Percentiles rank a stretch among this genome's conserved stretches.
Conservation (phyloP, 1,284 basidiomycete species). For the Porodaedalea pini region DNA sequence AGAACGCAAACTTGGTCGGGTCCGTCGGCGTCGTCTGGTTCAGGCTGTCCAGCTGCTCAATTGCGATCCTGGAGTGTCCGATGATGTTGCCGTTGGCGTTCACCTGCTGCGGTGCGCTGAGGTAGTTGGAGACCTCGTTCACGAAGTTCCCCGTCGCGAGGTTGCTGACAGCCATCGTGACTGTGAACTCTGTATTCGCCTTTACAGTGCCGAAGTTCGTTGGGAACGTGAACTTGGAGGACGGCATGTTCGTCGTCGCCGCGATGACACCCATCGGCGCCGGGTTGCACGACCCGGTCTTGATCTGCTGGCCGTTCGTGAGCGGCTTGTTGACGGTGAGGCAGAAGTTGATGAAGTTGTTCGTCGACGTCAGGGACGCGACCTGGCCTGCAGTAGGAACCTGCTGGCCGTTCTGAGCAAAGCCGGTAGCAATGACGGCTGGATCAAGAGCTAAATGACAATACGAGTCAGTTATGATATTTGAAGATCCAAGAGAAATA, state of each 20-base stretch:
- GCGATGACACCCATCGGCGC: constrained; percentile 44
- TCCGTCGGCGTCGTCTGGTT: constrained; percentile 52
- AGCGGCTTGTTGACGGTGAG: constrained; percentile 30
- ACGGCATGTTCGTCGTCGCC: constrained; percentile 44
- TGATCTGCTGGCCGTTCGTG: constrained; percentile 44
- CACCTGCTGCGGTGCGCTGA: constrained; percentile 54
- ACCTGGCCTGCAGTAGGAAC: constrained; percentile 43
- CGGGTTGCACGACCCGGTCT: constrained; percentile 39
- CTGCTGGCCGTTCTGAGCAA: constrained; percentile 43
- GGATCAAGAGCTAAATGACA: constrained; percentile 35
- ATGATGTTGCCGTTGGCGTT: constrained; percentile 48
- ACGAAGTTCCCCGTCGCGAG: constrained; percentile 52
- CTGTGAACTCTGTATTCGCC: constrained; percentile 45
- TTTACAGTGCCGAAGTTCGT: constrained; percentile 41
- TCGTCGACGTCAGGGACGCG: constrained; percentile 44
- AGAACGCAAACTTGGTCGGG: constrained; percentile 62
- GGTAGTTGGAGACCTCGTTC: constrained; percentile 54
- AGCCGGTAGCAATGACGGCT: constrained; percentile 39
- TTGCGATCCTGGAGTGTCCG: constrained; percentile 65
- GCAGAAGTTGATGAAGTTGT: constrained; percentile 56
- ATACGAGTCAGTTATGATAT: not conserved
- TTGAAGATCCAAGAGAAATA: too few species aligned
- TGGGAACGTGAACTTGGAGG: constrained; percentile 46
- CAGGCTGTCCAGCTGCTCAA: constrained; percentile 53
- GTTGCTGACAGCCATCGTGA: constrained; percentile 45